Conservation (phyloP, 2,329 filamentous ascomycete genomes). For the Pseudogymnoascus sp. region DNA sequence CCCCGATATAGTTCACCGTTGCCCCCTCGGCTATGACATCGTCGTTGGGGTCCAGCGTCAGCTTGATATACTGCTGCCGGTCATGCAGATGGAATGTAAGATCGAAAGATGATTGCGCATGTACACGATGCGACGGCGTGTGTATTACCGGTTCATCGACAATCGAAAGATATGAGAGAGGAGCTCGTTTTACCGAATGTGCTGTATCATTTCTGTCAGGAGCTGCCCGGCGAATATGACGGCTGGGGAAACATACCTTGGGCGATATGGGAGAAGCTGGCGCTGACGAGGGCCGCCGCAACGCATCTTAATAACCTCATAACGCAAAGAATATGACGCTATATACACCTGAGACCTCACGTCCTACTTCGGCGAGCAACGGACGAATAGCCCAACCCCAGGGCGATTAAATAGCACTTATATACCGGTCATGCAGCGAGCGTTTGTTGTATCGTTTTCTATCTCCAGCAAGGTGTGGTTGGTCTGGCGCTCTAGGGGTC, state of each 20-base stretch:
- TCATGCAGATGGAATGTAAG: conserved; percentile 70
- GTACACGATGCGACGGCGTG: conserved; percentile 70
- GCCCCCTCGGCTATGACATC: conserved; percentile 77
- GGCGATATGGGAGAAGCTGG: not conserved
- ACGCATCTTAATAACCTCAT: conserved; percentile 11
- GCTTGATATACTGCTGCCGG: conserved; percentile 62
- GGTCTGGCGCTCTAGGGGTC: conserved; percentile 3
- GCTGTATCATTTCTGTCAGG: conserved; percentile 36
- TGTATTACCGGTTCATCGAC: conserved; percentile 72
- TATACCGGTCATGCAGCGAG: not conserved
- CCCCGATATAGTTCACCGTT: conserved; percentile 62
- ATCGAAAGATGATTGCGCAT: conserved; percentile 78
- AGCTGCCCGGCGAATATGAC: not conserved
- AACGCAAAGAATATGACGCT: not conserved
- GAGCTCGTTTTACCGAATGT: conserved; percentile 68
- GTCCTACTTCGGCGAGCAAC: not conserved
- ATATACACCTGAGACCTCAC: not conserved
- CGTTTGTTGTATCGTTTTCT: not conserved
- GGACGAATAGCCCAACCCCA: conserved; percentile 6
- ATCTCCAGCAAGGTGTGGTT: not conserved
- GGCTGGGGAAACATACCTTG: conserved; percentile 2
- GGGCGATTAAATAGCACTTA: not conserved
- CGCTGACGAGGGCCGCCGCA: conserved; percentile 9
- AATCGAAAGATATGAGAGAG: conserved; percentile 65
- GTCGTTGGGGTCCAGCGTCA: conserved; percentile 82